Conservation (phyloP, 768 basidiomycete species). For the Lactarius evosmus region DNA sequence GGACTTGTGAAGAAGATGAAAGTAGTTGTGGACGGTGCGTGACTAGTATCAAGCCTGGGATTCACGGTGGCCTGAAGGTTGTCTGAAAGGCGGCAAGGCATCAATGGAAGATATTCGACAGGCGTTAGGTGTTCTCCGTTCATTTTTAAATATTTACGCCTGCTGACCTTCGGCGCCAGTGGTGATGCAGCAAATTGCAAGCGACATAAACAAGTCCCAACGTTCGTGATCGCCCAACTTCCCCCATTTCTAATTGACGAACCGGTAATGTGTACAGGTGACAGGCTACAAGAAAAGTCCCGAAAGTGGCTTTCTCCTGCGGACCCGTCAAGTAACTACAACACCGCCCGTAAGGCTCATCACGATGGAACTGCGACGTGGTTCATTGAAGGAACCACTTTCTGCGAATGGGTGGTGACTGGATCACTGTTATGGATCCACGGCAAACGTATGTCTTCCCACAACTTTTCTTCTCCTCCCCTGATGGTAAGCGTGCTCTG, state of each 20-base stretch:
- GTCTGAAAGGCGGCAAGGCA: neutral
- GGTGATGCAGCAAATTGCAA: neutral
- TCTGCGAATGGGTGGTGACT: neutral
- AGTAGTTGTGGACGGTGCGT: neutral
- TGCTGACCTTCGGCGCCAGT: neutral
- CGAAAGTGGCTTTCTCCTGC: neutral
- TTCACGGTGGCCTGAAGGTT: neutral
- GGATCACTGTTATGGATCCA: neutral
- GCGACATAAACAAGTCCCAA: neutral
- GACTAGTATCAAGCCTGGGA: neutral
- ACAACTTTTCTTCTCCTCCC: neutral
- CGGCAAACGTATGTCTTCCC: neutral
- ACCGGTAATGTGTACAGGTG: neutral
- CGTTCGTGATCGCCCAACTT: neutral
- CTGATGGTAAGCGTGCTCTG: neutral
- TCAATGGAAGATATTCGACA: neutral
- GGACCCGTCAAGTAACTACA: neutral
- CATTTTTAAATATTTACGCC: neutral
- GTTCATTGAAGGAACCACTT: neutral
- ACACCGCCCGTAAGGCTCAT: neutral
- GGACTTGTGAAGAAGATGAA: neutral
- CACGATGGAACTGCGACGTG: neutral
- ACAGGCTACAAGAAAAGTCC: neutral
- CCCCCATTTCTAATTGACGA: neutral
- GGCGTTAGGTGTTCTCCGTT: neutral